A percentile compares a stretch with the other conserved stretches of the same genome.
These are phyloP conservation scores for Volvariella volvacea DNA, from an alignment of 1,284 basidiomycete genomes.

Conservation along the genomic window DNA sequence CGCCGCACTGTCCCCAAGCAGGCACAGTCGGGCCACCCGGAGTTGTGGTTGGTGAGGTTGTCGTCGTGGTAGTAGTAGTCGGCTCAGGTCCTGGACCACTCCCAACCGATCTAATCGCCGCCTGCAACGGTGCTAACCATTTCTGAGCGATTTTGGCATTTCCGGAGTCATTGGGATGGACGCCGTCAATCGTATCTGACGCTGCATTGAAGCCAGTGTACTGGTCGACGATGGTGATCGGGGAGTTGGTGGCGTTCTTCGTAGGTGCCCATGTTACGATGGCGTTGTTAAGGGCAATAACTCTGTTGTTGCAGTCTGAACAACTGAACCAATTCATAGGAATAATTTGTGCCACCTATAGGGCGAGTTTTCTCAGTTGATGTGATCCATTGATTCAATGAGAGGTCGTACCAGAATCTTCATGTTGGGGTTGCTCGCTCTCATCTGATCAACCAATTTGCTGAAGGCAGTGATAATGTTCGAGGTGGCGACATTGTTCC, in stretches of 20 bases:
- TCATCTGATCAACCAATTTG: neutral
- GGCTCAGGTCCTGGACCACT: no score
- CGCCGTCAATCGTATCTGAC: neutral
- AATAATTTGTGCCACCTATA: neutral
- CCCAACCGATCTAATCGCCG: neutral
- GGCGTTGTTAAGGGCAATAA: neutral
- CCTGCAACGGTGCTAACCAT: neutral
- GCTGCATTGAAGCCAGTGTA: neutral
- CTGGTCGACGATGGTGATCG: neutral
- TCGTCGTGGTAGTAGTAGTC: no score
- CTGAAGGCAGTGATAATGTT: neutral
- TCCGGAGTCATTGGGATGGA: neutral
- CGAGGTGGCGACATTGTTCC: neutral
- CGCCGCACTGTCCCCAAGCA: conserved; percentile 1
- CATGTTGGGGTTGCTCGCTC: neutral
- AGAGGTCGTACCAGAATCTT: neutral
- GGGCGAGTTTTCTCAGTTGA: neutral
- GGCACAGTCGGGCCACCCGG: neutral
- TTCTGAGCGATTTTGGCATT: neutral
- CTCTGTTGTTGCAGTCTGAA: neutral
- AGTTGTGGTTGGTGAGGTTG: neutral
- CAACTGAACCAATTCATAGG: neutral
- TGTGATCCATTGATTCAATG: neutral
- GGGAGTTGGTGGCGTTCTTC: conserved; percentile 1
- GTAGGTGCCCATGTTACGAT: neutral